Percentiles rank a stretch among this genome's conserved stretches.
Conservation (phyloP, 495 filamentous ascomycete species). For the Sordaria brevicollis region DNA sequence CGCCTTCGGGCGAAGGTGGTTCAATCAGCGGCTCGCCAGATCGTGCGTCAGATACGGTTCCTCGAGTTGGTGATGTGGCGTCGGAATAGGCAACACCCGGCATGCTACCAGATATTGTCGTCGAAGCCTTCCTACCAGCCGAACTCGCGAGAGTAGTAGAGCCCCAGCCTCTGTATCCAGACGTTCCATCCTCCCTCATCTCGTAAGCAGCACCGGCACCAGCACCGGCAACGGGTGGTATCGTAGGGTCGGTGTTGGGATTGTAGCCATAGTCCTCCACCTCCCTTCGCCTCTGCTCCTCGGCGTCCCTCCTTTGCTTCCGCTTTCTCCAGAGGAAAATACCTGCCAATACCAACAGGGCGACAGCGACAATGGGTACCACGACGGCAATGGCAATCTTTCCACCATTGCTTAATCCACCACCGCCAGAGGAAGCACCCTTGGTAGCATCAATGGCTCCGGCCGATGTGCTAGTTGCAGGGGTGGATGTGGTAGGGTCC, state of each 20-base stretch:
- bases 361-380: conserved; percentile 82
- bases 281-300: conserved; percentile 83
- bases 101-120: conserved; percentile 74
- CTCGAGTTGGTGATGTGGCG: conserved; percentile 58
- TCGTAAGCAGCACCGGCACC: conserved; percentile 51
- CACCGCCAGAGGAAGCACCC: conserved; percentile 17
- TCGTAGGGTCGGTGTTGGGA: conserved; percentile 81
- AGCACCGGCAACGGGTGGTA: conserved; percentile 52
- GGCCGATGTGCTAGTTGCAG: conserved; percentile 14
- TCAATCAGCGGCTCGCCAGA: conserved; percentile 59
- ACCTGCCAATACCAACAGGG: conserved; percentile 62
- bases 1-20: conserved; percentile 55
- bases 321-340: conserved; percentile 81
- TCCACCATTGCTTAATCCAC: conserved; percentile 30
- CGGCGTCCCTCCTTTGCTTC: conserved; percentile 72
- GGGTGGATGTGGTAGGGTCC: conserved; percentile 4
- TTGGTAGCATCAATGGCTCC: conserved; percentile 23
- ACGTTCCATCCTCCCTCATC: conserved; percentile 53
- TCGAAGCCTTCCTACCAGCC: conserved; percentile 73
- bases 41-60: conserved; percentile 60
- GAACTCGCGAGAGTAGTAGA: conserved; percentile 60
- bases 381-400: conserved; percentile 90
- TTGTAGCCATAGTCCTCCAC: conserved; percentile 96
- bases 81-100: conserved; percentile 61
- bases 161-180: conserved; percentile 93